Conservation (phyloP, 2,329 filamentous ascomycete species). For the Xylaria sp. region DNA sequence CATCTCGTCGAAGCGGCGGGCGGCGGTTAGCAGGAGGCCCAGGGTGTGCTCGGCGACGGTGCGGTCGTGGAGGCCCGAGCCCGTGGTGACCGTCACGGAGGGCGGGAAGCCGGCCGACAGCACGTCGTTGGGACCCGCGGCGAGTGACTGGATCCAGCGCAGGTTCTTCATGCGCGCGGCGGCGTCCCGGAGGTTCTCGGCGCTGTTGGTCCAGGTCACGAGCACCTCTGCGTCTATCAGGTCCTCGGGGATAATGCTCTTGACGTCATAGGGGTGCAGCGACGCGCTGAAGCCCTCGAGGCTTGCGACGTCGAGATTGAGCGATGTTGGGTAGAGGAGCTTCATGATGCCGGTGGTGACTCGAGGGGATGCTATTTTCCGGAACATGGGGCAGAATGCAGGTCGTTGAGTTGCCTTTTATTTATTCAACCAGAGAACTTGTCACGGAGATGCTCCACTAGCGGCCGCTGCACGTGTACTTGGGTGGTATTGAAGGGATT, state of each 20-base stretch:
- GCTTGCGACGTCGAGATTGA: constrained; percentile 63
- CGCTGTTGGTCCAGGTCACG: constrained; percentile 69
- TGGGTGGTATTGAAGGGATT: neutral
- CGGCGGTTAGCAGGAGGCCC: constrained; percentile 65
- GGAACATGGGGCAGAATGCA: neutral
- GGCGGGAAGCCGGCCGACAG: constrained; percentile 67
- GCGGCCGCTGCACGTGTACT: neutral
- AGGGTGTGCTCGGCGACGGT: constrained; percentile 73
- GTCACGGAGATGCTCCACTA: constrained; percentile 5
- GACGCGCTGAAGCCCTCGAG: constrained; percentile 68
- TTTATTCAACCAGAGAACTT: neutral
- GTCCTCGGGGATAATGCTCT: constrained; percentile 64
- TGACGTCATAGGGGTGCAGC: constrained; percentile 70
- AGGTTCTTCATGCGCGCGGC: constrained; percentile 65
- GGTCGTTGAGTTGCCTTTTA: neutral
- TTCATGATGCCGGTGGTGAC: constrained; percentile 58
- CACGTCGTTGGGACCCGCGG: constrained; percentile 73
- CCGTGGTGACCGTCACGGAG: constrained; percentile 65
- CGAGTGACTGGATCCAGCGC: constrained; percentile 73
- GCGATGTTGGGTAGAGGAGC: constrained; percentile 73
- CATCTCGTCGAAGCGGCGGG: constrained; percentile 70
- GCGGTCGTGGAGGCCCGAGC: constrained; percentile 70
- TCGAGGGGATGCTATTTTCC: neutral
- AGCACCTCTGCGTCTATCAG: constrained; percentile 69
- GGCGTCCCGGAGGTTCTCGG: constrained; percentile 68